phyloP scores from a whole-genome alignment of 768 basidiomycete species.

The Russula ochroleuca region DNA sequence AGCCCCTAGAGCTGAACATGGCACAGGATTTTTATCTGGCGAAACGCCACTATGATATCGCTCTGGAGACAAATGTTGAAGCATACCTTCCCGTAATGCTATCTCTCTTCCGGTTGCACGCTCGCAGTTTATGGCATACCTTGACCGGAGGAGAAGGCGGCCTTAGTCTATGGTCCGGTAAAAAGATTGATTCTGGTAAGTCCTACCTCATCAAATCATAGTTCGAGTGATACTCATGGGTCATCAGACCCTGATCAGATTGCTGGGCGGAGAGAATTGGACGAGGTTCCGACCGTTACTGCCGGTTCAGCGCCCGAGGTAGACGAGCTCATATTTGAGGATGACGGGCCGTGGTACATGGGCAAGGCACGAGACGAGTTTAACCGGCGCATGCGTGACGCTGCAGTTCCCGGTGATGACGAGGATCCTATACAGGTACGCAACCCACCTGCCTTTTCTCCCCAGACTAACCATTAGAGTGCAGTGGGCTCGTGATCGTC shows the following conservation, averaged over 20 bases:
- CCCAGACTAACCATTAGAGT: slow-evolving; percentile 3
- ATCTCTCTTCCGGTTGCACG: slow-evolving; percentile 76
- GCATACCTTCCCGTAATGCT: slow-evolving; percentile 85
- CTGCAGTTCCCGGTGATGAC: slow-evolving; percentile 46
- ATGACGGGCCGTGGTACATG: slow-evolving; percentile 74
- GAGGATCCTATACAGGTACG: slow-evolving; percentile 69
- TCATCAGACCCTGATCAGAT: slow-evolving; percentile 2
- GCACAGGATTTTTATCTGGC: slow-evolving; percentile 90
- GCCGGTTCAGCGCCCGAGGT: slow-evolving; percentile 17
- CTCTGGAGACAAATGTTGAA: slow-evolving; percentile 81
- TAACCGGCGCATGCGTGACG: slow-evolving; percentile 48
- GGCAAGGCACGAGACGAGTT: slow-evolving; percentile 82
- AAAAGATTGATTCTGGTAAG: slow-evolving; percentile 47
- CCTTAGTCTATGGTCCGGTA: slow-evolving; percentile 57
- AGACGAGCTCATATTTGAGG: slow-evolving; percentile 38
- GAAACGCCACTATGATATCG: slow-evolving; percentile 91
- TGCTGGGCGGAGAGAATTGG: slow-evolving; percentile 23
- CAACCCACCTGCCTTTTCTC: not conserved
- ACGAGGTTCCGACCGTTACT: slow-evolving; percentile 10
- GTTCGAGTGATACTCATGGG: not conserved
- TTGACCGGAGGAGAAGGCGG: slow-evolving; percentile 55
- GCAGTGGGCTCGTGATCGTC: slow-evolving; percentile 75
- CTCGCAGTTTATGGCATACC: slow-evolving; percentile 80
- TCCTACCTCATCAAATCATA: not conserved
- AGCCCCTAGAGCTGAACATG: not conserved